Evolutionary conservation across 495 filamentous ascomycete species (phyloP).

Genomic region (Lineolata rhizophorae): DNA sequence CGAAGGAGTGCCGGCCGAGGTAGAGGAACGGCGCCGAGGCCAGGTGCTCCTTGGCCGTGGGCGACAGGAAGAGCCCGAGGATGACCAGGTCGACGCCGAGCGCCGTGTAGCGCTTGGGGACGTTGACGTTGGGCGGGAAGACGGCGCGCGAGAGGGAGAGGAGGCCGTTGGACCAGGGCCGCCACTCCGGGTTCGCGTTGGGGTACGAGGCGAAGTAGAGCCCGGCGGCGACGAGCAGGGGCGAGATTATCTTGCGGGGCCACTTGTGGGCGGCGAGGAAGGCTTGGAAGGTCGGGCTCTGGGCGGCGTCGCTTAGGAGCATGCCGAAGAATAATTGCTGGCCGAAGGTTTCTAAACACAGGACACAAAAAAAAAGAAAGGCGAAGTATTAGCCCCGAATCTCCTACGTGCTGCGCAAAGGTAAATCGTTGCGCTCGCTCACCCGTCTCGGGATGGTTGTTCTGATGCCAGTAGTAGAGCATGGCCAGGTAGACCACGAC

Average conservation of each 20-base stretch:
- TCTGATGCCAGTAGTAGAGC: slow-evolving; percentile 29
- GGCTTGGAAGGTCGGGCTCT: slow-evolving; percentile 27
- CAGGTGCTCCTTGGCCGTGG: slow-evolving; percentile 29
- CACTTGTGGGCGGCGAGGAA: slow-evolving; percentile 26
- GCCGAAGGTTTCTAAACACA: slow-evolving; percentile 32
- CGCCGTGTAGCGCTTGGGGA: slow-evolving; percentile 29
- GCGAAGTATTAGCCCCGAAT: too few relatives aligned
- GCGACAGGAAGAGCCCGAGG: slow-evolving; percentile 35
- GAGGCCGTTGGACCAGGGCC: slow-evolving; percentile 33
- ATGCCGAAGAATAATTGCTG: slow-evolving; percentile 43
- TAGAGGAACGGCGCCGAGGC: slow-evolving; percentile 34
- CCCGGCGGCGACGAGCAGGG: slow-evolving; percentile 24
- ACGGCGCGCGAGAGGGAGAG: slow-evolving; percentile 24
- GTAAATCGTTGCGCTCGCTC: slow-evolving; percentile 7
- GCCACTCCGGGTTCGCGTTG: slow-evolving; percentile 33
- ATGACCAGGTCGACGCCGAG: slow-evolving; percentile 35
- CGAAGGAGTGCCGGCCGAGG: too few relatives aligned
- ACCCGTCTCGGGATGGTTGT: too few relatives aligned
- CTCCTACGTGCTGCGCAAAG: too few relatives aligned
- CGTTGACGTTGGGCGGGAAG: slow-evolving; percentile 31
- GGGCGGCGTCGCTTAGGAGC: slow-evolving; percentile 37
- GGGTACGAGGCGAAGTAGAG: slow-evolving; percentile 38
- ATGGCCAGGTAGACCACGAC: slow-evolving; percentile 28
- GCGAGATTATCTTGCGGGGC: slow-evolving; percentile 23
- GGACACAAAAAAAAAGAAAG: too few relatives aligned